A percentile compares a stretch with the other conserved stretches of the same genome.
phyloP scores from a whole-genome alignment of 768 basidiomycete genomes.

The Trametes punicea region DNA sequence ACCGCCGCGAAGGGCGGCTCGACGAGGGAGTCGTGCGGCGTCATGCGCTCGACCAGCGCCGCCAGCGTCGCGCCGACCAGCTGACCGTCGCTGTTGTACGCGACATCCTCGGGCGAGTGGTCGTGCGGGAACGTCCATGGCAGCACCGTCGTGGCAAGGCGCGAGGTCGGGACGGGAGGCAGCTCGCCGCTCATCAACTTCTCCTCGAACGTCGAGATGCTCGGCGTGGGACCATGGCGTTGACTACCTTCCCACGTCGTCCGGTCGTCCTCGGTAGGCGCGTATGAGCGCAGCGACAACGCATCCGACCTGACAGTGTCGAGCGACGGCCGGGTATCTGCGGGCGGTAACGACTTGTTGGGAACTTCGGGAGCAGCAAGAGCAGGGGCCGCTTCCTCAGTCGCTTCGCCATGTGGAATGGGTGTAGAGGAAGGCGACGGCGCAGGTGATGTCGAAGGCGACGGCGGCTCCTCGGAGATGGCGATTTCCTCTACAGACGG shows the following conservation, averaged over 20 bases:
- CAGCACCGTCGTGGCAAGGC: constrained; percentile 37
- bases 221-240: constrained; percentile 28
- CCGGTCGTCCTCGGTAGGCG: constrained; percentile 49
- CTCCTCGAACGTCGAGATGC: constrained; percentile 41
- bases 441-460: background rate
- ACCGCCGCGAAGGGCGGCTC: constrained; percentile 84
- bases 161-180: constrained; percentile 34
- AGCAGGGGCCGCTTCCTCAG: background rate
- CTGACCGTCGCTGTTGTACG: constrained; percentile 86
- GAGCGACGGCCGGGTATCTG: constrained; percentile 25
- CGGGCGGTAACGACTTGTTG: constrained; percentile 33
- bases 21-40: constrained; percentile 88
- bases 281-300: constrained; percentile 48
- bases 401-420: background rate
- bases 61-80: constrained; percentile 88
- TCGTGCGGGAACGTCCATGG: constrained; percentile 69
- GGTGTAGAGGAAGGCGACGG: background rate
- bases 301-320: constrained; percentile 37
- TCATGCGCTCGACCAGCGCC: constrained; percentile 95
- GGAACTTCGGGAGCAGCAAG: constrained; percentile 28
- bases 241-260: constrained; percentile 58
- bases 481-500: constrained; percentile 3
- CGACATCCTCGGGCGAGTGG: constrained; percentile 78
- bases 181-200: constrained; percentile 53
- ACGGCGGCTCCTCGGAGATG: constrained; percentile 11